Conservation (phyloP, 441 rosid genomes). For the Lepidium campestre region DNA sequence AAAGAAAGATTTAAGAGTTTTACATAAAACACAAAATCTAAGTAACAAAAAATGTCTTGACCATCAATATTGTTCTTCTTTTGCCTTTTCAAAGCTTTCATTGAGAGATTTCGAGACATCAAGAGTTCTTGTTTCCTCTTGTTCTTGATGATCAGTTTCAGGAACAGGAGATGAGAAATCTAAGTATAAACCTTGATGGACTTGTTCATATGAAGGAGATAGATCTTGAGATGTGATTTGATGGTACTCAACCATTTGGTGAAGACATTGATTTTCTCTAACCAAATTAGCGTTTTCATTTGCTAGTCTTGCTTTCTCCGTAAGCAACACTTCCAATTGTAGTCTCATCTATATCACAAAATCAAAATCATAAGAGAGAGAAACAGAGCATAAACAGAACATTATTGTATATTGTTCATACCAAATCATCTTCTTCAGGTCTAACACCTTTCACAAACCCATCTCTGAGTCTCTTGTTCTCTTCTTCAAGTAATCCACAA, state of each 20-base stretch:
- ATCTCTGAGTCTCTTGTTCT: conserved; percentile 75
- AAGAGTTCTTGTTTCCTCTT: neutral
- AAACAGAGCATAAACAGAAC: conserved; percentile 1
- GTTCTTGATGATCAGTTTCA: conserved; percentile 6
- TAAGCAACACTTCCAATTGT: conserved; percentile 82
- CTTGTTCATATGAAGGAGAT: conserved; percentile 69
- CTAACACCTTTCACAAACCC: conserved; percentile 58
- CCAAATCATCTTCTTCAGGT: conserved; percentile 97
- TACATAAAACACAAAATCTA: neutral
- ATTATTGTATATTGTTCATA: conserved; percentile 5
- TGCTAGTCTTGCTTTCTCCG: conserved; percentile 83
- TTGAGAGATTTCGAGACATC: conserved; percentile 20
- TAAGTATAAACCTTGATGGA: conserved; percentile 53
- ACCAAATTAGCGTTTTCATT: conserved; percentile 71
- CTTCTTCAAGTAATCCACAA: conserved; percentile 70
- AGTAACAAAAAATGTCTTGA: neutral
- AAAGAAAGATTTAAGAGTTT: neutral
- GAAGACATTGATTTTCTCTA: conserved; percentile 87
- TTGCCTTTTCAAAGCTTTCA: conserved; percentile 11
- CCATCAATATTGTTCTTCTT: neutral
- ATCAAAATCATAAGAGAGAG: neutral
- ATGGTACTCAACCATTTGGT: conserved; percentile 79
- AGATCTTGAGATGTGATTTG: conserved; percentile 72
- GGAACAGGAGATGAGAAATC: conserved; percentile 74
- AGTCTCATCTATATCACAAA: conserved; percentile 61